These are phyloP conservation scores for Lasiosphaeris hirsuta DNA, from an alignment of 495 filamentous ascomycete genomes.

Conservation along the genomic window DNA sequence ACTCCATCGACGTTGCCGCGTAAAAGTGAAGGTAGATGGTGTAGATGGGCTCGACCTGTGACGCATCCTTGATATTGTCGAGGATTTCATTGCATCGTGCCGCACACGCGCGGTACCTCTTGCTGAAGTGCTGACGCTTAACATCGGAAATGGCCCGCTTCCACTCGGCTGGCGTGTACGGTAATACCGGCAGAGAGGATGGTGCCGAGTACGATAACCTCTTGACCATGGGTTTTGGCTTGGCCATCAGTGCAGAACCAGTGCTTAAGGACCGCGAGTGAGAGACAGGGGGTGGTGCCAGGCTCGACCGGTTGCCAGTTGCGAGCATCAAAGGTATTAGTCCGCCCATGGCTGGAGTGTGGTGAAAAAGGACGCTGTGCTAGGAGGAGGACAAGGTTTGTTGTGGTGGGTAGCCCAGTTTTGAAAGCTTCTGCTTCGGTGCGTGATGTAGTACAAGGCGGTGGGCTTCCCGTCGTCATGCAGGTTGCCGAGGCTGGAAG, in stretches of 20 bases:
- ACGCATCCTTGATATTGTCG: slow-evolving; percentile 38
- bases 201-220: slow-evolving; percentile 22
- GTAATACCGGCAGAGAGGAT: slow-evolving; percentile 21
- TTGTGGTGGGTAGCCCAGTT: not conserved
- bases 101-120: slow-evolving; percentile 45
- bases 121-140: slow-evolving; percentile 43
- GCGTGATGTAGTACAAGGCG: slow-evolving; percentile 8
- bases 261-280: slow-evolving; percentile 11
- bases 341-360: slow-evolving; percentile 17
- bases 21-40: slow-evolving; percentile 54
- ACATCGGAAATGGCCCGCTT: slow-evolving; percentile 41
- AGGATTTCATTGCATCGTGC: slow-evolving; percentile 45
- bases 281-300: not conserved
- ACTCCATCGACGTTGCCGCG: slow-evolving; percentile 50
- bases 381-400: not conserved
- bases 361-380: not conserved
- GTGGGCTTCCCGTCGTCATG: slow-evolving; percentile 3
- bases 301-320: slow-evolving; percentile 26
- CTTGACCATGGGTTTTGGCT: slow-evolving; percentile 13
- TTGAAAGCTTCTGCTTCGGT: slow-evolving; percentile 2
- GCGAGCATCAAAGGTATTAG: slow-evolving; percentile 33
- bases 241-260: slow-evolving; percentile 5
- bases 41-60: slow-evolving; percentile 44
- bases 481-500: slow-evolving; percentile 13
- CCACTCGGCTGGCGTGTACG: slow-evolving; percentile 39